phyloP scores from a whole-genome alignment of 345 rosid species.

The Abelmoschus esculentus region DNA sequence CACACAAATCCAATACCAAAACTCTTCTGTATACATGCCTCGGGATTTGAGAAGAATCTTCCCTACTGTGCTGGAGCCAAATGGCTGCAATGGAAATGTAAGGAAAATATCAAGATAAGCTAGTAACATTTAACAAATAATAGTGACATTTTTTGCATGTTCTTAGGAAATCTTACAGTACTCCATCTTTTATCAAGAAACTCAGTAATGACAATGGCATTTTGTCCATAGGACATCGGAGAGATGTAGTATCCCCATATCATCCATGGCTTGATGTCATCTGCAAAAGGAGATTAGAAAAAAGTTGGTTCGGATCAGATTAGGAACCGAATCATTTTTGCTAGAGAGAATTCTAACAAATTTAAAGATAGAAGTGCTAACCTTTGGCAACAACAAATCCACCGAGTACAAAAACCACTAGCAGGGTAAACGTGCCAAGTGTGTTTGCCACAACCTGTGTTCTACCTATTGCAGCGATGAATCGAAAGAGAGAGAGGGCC shows the following conservation, averaged over 20 bases:
- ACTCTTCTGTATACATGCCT: conserved; percentile 43
- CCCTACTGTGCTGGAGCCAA: conserved; percentile 33
- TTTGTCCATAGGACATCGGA: conserved; percentile 58
- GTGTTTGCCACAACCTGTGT: conserved; percentile 49
- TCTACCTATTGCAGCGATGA: conserved; percentile 47
- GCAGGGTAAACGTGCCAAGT: conserved; percentile 44
- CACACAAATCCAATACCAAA: conserved; percentile 50
- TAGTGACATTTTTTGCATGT: not conserved
- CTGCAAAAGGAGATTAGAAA: conserved; percentile 14
- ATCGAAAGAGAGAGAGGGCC: conserved; percentile 50
- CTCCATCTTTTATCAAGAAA: conserved; percentile 57
- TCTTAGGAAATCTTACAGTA: conserved; percentile 26
- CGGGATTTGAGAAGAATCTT: conserved; percentile 38
- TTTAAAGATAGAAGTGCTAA: not conserved
- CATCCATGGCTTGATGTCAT: conserved; percentile 50
- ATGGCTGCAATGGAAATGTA: conserved; percentile 23
- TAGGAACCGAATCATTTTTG: no score
- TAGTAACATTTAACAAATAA: not conserved
- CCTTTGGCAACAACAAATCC: conserved; percentile 54
- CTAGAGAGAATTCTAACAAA: no score
- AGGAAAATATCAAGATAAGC: not conserved
- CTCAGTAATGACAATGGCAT: conserved; percentile 48
- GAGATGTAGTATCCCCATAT: conserved; percentile 56
- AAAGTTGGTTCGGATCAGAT: not conserved
- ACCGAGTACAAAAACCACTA: conserved; percentile 47